Evolutionary conservation across 2,329 filamentous ascomycete species (phyloP), one percentile per base, ranked within the genome.

Genomic region (Exophiala mesophila): DNA sequence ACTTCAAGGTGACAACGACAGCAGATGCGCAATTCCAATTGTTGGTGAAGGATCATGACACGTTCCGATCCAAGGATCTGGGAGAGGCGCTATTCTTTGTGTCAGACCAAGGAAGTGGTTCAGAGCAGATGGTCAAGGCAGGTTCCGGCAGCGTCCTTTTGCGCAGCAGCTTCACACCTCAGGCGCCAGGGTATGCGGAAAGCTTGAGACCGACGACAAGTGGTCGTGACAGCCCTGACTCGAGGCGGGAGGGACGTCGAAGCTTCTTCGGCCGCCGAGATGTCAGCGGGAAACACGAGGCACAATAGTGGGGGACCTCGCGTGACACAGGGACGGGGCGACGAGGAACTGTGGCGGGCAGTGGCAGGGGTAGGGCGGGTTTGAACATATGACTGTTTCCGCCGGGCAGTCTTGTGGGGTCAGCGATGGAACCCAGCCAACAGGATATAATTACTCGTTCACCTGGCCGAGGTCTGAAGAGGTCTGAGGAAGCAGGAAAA

Each of bases 21-120:
- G 82, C 90, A 2, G 90, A 96, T 55, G 74, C 85, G 16, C 82
- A 86, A 59, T 97, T 96, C 76, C 85, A 88, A 61, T 62, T 98
- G 48, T 77, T 85, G 50, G 88, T 88, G 49, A 88, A 88, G 61
- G 84, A 88, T 56, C 87, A 95, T 59, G 79, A 85, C 57, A 85
- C 82, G 1, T 90, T 97, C 59, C 84, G 86, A 38, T 83, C 80
- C 44, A 88, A 94, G 60, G 83, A 89, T 42, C 74, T 98, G 0
- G 92, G 92, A 39, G 89, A 97, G 59, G 78, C 78, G 4, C 62
- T 84, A n/a, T 94, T 95, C 68, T 89, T 94, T 60, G 78, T 98
- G n/a, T 88, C 90, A 52, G 90, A 98, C 60, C 75, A 78, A 52
- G 72, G 75, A 6, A 69, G 72, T 1, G 78, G 77, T 8, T 70